Base-by-base conservation (phyloP, 108 stramenopile species). In the Cylindrotheca closterium region DNA sequence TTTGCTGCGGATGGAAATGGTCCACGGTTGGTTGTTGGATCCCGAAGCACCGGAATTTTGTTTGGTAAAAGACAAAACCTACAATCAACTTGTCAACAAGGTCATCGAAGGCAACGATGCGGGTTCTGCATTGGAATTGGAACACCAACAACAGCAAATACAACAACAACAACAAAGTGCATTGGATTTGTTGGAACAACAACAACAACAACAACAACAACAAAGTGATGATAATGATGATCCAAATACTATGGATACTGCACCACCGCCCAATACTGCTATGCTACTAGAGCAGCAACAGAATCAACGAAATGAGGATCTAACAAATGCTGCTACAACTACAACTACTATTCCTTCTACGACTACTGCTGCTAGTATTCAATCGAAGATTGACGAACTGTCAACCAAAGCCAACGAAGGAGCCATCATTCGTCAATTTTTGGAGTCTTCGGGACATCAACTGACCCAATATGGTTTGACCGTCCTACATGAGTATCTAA, bases 1-100 rank as follows among this genome's bases (percentile, higher is more conserved):
- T 78, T 46, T 94, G 34, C 62, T 95, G 37, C 88, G 79, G 1
- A 71, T 98, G 1, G 74, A 88, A 58, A 66, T 99, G 30, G 89
- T 98, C n/a, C 98, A 99, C 77, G 98, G 98, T 1, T 99, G 98
- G 98, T 57, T 97, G 27, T 23, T 92, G 22, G 97, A 98, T 60
- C 87, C 93, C 5, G 75, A 88, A 47, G 80, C 81, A 34, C 67
- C 52, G 25, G 82, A 79, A 53, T 80, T 70, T 7, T 65, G 45
- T 0, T 77, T 75, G 26, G 47, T 93, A 28, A 75, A 71, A 21
- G 47, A 42, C 18, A 78, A 78, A 57, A 86, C 86, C 31, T 99
- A 99, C 83, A 99, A 99, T 83, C 89, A 97, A 57, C 67, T 96
- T 37, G 65, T 98, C 55, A 95, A 98, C 37, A 54, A 71, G n/a